Evolutionary conservation across 176 grass and related monocot species (phyloP).

Genomic region (Triticum dicoccoides): DNA sequence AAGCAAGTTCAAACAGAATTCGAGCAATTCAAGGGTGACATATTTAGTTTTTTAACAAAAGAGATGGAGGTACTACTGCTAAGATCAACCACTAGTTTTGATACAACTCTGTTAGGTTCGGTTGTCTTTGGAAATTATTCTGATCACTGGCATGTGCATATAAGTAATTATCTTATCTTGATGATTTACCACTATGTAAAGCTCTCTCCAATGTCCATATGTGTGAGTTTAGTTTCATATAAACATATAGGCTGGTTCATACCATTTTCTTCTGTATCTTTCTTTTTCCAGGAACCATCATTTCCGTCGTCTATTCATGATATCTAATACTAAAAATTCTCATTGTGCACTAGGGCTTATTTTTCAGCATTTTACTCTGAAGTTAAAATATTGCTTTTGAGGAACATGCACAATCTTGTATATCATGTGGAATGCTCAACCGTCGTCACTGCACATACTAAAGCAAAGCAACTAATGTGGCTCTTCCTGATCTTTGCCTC

Average conservation of each 20-base stretch:
- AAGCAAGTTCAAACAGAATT: slow-evolving; percentile 53
- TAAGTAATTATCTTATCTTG: background rate
- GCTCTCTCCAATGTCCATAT: background rate
- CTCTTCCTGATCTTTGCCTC: slow-evolving; percentile 2
- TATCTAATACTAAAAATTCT: background rate
- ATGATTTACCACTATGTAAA: slow-evolving; percentile 1
- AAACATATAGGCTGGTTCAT: background rate
- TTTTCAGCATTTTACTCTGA: slow-evolving; percentile 5
- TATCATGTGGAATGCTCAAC: background rate
- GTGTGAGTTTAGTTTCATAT: slow-evolving; percentile 11
- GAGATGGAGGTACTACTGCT: slow-evolving; percentile 65
- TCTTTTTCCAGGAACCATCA: background rate
- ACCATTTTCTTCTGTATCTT: background rate
- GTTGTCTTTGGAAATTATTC: slow-evolving; percentile 14
- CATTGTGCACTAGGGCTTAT: background rate
- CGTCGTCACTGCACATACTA: background rate
- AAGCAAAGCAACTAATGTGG: slow-evolving; percentile 6
- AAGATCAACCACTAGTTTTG: background rate
- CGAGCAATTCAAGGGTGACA: slow-evolving; percentile 57
- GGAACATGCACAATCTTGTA: background rate
- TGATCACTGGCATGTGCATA: slow-evolving; percentile 4
- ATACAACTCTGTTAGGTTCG: background rate
- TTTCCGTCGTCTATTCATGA: background rate
- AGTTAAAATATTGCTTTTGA: background rate
- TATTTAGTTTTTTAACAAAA: slow-evolving; percentile 49